Conservation (phyloP, 805 yeast species). For the Ogataea nakhonphanomensis region DNA sequence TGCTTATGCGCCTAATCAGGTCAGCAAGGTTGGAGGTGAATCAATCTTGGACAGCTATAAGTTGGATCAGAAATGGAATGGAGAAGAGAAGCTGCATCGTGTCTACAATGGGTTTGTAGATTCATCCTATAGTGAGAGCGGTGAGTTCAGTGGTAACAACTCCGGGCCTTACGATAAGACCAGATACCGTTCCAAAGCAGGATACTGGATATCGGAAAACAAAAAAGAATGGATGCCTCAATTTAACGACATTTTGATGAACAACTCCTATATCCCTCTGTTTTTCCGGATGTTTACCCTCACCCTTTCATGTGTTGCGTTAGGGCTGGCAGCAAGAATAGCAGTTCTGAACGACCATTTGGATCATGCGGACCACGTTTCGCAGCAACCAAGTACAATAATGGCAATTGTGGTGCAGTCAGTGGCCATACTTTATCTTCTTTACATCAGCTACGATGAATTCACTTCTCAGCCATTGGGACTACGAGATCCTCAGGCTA, state of each 20-base stretch:
- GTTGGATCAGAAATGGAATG: slow-evolving; percentile 62
- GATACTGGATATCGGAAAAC: slow-evolving; percentile 63
- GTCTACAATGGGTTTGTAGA: slow-evolving; percentile 42
- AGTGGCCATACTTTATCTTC: slow-evolving; percentile 69
- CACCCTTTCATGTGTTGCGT: slow-evolving; percentile 59
- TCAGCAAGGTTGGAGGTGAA: slow-evolving; percentile 27
- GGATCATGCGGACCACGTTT: slow-evolving; percentile 38
- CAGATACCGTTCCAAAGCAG: slow-evolving; percentile 52
- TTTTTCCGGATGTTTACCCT: slow-evolving; percentile 61
- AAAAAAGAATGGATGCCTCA: slow-evolving; percentile 63
- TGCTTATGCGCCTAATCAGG: slow-evolving; percentile 56
- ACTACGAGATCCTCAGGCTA: slow-evolving; percentile 76
- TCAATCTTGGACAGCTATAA: slow-evolving; percentile 20
- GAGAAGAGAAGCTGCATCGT: slow-evolving; percentile 57
- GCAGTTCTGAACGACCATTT: slow-evolving; percentile 37
- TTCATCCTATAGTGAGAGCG: slow-evolving; percentile 10
- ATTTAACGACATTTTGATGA: slow-evolving; percentile 55
- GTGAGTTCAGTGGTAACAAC: slow-evolving; percentile 21
- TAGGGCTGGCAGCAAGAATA: slow-evolving; percentile 68
- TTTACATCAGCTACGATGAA: slow-evolving; percentile 86
- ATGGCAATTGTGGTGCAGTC: slow-evolving; percentile 89
- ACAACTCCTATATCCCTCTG: slow-evolving; percentile 79
- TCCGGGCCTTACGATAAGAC: slow-evolving; percentile 26
- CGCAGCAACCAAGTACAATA: slow-evolving; percentile 84
- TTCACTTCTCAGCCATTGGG: slow-evolving; percentile 91